Percentiles rank a stretch among this genome's conserved stretches.
These are phyloP conservation scores for Phlyctochytrium planicorne DNA, from an alignment of 192 early-diverging fungal species.

Conservation along the genomic window DNA sequence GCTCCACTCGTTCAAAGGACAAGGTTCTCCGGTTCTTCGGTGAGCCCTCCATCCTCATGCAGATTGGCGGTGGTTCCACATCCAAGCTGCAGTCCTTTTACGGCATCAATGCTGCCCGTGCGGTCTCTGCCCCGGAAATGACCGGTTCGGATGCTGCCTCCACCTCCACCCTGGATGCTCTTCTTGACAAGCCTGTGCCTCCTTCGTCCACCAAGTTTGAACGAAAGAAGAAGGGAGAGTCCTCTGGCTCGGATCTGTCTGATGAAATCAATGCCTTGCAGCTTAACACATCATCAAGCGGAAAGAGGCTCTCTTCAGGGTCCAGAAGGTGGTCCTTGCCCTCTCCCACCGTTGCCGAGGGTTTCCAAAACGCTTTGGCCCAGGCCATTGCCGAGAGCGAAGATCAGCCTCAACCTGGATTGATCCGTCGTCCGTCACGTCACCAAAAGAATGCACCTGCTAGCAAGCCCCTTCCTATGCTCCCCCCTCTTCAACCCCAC, in stretches of 20 bases:
- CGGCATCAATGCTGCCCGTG: not conserved
- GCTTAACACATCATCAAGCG: not conserved
- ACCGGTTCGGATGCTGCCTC: not conserved
- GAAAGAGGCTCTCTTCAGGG: not conserved
- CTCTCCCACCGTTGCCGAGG: conserved; percentile 1
- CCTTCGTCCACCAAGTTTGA: not conserved
- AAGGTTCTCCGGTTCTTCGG: conserved; percentile 30
- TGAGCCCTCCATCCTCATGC: conserved; percentile 11
- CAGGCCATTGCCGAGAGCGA: not conserved
- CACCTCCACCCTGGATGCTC: not conserved
- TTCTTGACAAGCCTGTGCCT: not conserved
- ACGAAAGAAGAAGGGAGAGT: not conserved
- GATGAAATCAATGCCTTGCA: not conserved
- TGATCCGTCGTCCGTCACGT: not conserved
- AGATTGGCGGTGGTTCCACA: conserved; percentile 10
- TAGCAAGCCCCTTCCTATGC: conserved; percentile 6
- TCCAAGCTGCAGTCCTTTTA: conserved; percentile 10
- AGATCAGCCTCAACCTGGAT: not conserved
- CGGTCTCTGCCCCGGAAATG: not conserved
- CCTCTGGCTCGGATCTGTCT: not conserved
- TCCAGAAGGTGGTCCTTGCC: not conserved
- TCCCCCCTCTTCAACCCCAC: not conserved
- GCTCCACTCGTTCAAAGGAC: conserved; percentile 12
- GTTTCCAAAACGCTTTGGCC: not conserved
- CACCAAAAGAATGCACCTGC: not conserved